Percentiles rank a stretch among this genome's conserved stretches.
phyloP scores from a whole-genome alignment of 1,139 yeast genomes.

The Pichia sp. region DNA sequence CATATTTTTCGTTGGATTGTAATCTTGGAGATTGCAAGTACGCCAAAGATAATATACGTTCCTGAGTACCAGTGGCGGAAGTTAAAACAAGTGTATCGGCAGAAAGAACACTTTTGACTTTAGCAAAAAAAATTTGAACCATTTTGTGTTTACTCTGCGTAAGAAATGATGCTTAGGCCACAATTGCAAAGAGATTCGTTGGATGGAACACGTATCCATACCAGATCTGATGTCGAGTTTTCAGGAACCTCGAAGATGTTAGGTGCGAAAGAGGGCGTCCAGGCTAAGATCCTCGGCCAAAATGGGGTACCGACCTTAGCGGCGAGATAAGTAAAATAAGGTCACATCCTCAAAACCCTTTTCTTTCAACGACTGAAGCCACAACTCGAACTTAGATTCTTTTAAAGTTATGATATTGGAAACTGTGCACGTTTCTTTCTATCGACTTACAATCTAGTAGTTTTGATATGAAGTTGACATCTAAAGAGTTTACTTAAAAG shows the following conservation, averaged over 20 bases:
- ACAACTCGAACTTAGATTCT: no score
- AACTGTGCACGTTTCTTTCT: no score
- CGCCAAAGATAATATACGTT: conserved; percentile 60
- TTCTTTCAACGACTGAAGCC: no score
- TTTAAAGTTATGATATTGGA: no score
- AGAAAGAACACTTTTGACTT: conserved; percentile 66
- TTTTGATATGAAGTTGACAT: no score
- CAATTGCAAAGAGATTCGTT: not conserved
- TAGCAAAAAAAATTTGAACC: conserved; percentile 42
- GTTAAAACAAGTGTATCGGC: conserved; percentile 68
- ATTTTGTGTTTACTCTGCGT: conserved; percentile 12
- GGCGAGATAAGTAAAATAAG: no score
- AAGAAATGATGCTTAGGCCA: not conserved
- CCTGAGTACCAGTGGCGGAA: conserved; percentile 45
- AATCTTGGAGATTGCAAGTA: conserved; percentile 52
- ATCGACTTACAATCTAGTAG: no score
- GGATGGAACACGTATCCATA: not conserved
- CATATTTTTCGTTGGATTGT: conserved; percentile 37
- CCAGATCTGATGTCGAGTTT: not conserved
- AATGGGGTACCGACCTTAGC: no score
- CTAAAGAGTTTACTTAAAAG: no score
- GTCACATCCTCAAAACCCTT: no score
- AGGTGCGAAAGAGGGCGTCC: not conserved
- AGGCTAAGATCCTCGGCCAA: not conserved
- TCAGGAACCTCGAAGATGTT: not conserved